Conservation (phyloP, 1,284 basidiomycete genomes). For the Inonotus obliquus region DNA sequence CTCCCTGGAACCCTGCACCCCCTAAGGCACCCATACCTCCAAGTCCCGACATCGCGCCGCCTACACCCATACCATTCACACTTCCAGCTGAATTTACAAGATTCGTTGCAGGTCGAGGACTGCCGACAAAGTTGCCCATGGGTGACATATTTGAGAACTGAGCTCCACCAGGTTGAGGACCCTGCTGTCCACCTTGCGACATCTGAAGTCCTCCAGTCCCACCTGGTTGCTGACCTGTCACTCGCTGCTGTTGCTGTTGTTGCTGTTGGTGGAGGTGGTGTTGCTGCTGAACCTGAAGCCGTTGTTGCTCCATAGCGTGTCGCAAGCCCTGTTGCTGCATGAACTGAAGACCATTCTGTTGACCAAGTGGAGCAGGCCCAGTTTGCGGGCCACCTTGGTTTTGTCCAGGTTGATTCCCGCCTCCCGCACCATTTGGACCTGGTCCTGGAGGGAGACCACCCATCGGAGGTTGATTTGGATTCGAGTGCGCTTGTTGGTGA, state of each 20-base stretch:
- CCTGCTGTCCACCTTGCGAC: slow-evolving; percentile 20
- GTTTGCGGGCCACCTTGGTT: slow-evolving; percentile 6
- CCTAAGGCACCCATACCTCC: neutral
- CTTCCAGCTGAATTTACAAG: neutral
- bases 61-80: neutral
- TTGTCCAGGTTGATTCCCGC: neutral
- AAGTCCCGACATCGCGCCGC: neutral
- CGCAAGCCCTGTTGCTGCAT: slow-evolving; percentile 9
- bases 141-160: neutral
- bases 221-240: slow-evolving; percentile 28
- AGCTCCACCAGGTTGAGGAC: slow-evolving; percentile 9
- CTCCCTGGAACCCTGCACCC: slow-evolving; percentile 3
- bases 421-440: neutral
- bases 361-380: neutral
- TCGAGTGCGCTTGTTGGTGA: slow-evolving; percentile 25
- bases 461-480: slow-evolving; percentile 25
- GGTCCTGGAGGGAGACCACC: slow-evolving; percentile 24
- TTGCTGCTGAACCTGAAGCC: slow-evolving; percentile 25
- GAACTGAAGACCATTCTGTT: slow-evolving; percentile 14
- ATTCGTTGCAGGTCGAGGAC: neutral
- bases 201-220: slow-evolving; percentile 23
- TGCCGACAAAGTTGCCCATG: slow-evolving; percentile 6
- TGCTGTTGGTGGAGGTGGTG: slow-evolving; percentile 24
- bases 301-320: neutral
- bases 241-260: slow-evolving; percentile 28